Conservation (phyloP, 306 rosid genomes). For the Senna siamea region DNA sequence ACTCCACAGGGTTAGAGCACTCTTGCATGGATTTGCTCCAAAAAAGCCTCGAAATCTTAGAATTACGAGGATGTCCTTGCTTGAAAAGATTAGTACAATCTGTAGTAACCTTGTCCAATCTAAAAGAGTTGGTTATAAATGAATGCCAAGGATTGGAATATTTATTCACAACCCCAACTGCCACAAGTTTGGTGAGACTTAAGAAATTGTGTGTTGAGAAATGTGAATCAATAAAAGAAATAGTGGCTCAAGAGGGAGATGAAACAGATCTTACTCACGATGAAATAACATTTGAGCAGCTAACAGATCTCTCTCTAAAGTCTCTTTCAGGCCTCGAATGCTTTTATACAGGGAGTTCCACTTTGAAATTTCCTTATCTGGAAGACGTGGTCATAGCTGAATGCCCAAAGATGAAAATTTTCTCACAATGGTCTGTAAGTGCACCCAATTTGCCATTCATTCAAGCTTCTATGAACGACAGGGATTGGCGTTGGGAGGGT, state of each 20-base stretch:
- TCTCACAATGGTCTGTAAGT: neutral
- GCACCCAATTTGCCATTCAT: neutral
- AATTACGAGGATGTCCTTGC: neutral
- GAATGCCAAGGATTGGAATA: neutral
- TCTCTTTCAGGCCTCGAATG: neutral
- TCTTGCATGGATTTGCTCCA: neutral
- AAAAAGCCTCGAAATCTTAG: neutral
- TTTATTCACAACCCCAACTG: conserved; percentile 30
- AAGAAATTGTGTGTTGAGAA: accelerated
- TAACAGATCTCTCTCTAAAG: neutral
- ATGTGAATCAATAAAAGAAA: neutral
- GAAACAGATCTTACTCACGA: neutral
- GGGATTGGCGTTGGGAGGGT: neutral
- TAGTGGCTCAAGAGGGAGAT: conserved; percentile 13
- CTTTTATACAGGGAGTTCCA: too few relatives aligned
- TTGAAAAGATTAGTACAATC: conserved; percentile 19
- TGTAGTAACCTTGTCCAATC: conserved; percentile 1
- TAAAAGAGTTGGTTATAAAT: neutral
- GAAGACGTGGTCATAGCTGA: too few relatives aligned
- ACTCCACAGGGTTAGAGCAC: conserved; percentile 9
- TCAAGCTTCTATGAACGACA: neutral
- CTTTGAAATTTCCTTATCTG: too few relatives aligned
- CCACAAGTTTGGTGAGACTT: neutral
- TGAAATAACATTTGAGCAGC: neutral
- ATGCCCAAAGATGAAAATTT: neutral